phyloP scores from a whole-genome alignment of 352 stramenopile genomes.

The Phytophthora rubi region DNA sequence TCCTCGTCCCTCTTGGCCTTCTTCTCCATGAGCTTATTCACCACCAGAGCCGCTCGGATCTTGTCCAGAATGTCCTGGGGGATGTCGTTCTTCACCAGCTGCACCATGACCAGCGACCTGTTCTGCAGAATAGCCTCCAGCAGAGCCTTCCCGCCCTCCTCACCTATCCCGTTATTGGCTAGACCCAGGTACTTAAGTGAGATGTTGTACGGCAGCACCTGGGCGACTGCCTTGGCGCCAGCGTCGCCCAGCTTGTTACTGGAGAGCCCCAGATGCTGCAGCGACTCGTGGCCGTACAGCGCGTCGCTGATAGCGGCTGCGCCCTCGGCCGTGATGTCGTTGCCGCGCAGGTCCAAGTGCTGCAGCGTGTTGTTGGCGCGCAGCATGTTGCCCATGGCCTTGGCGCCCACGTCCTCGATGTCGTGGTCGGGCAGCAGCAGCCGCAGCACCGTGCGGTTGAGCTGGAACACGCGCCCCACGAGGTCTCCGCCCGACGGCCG shows the following conservation, averaged over 20 bases:
- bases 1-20: constrained; percentile 50
- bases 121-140: constrained; percentile 56
- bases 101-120: constrained; percentile 48
- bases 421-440: constrained; percentile 61
- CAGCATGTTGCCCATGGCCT: constrained; percentile 62
- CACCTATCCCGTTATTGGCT: constrained; percentile 55
- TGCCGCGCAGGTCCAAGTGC: constrained; percentile 56
- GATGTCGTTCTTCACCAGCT: constrained; percentile 55
- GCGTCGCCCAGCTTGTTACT: constrained; percentile 56
- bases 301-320: constrained; percentile 38
- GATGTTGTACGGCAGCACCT: constrained; percentile 57
- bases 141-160: constrained; percentile 47
- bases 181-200: constrained; percentile 59
- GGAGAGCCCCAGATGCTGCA: constrained; percentile 52
- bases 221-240: constrained; percentile 48
- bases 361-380: constrained; percentile 54
- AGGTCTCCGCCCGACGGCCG: constrained; percentile 41
- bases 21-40: constrained; percentile 58
- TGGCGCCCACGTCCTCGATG: constrained; percentile 53
- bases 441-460: constrained; percentile 51
- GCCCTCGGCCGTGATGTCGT: constrained; percentile 52
- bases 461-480: constrained; percentile 59
- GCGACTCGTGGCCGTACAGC: constrained; percentile 56
- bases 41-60: constrained; percentile 48
- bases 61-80: constrained; percentile 41